Conservation (phyloP, 1,284 basidiomycete species). For the Malassezia brasiliensis region DNA sequence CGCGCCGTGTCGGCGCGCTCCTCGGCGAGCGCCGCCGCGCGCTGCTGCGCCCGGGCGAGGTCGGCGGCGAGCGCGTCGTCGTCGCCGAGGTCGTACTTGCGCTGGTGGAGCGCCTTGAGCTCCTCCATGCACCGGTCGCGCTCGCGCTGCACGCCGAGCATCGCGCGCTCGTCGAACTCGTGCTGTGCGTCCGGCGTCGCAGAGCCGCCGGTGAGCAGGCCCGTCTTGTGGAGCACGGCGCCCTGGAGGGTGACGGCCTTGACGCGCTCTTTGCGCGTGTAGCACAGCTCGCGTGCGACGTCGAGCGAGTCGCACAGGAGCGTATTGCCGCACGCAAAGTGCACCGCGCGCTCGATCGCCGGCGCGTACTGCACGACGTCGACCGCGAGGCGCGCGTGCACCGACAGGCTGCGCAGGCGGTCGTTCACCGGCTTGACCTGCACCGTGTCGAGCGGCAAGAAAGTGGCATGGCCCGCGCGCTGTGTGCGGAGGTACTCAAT, state of each 20-base stretch:
- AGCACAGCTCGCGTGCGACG: conserved; percentile 77
- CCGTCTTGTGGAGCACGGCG: conserved; percentile 92
- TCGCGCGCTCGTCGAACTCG: conserved; percentile 78
- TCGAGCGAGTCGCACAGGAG: conserved; percentile 92
- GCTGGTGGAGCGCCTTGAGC: conserved; percentile 68
- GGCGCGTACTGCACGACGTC: conserved; percentile 59
- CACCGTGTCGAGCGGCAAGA: conserved; percentile 92
- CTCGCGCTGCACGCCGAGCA: conserved; percentile 64
- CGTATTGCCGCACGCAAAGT: conserved; percentile 88
- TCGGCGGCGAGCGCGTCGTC: conserved; percentile 71
- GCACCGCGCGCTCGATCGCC: conserved; percentile 70
- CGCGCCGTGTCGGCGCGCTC: conserved; percentile 55
- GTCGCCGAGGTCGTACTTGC: conserved; percentile 67
- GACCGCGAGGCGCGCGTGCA: conserved; percentile 81
- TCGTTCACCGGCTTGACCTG: conserved; percentile 88
- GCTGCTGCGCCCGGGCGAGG: conserved; percentile 68
- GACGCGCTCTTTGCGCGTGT: conserved; percentile 86
- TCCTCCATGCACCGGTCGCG: conserved; percentile 65
- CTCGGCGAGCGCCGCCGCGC: conserved; percentile 64
- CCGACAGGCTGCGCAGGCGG: conserved; percentile 80
- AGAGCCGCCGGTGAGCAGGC: conserved; percentile 86
- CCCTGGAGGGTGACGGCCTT: conserved; percentile 97
- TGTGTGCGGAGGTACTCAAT: conserved; percentile 90
- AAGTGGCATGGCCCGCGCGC: conserved; percentile 86
- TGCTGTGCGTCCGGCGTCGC: conserved; percentile 56